Evolutionary conservation across 108 stramenopile species (phyloP), one percentile per base, ranked within the genome.

Genomic region (Stephanodiscus triporus): DNA sequence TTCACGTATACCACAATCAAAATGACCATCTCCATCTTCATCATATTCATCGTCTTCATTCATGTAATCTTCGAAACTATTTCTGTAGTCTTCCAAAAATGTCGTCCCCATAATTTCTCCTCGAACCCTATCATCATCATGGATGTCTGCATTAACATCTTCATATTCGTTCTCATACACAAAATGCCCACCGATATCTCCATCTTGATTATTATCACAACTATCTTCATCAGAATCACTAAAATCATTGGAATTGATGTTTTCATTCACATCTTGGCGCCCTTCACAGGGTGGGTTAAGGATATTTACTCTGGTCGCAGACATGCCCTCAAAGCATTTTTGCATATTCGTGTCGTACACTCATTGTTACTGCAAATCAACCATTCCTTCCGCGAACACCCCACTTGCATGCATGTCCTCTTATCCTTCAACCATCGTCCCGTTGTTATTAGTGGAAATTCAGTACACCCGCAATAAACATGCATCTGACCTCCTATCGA

Each of bases 171-270:
- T 37, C 63, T 14, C n/a, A n/a, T n/a, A n/a, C n/a, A n/a, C n/a
- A n/a, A n/a, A n/a, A n/a, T n/a, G n/a, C n/a, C n/a, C 62, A 63
- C 42, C 62, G 24, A 40, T 5, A 34, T 63, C 62, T 30, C 19
- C 32, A 36, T 60, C 27, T 22, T 63, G 38, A 37, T 63, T 26
- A 63, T 45, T 26, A 63, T 62, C 19, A 38, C 37, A 32, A 40
- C 60, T 1, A 38, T 38, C 37, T 14, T 38, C 32, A 20, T 23
- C 38, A 38, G n/a, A 37, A 5, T 40, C 37, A 20, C 20, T 38
- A 22, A 6, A 14, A 40, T 45, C 42, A 5, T n/a, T 26, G 22
- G 40, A 20, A 40, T 37, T 43, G 16, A 27, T 24, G 20, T 6
- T 43, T 24, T 60, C 58, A 60, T 40, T 40, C 4, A 5, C 40